Evolutionary conservation across 1,284 basidiomycete species (phyloP), one percentile per base, ranked within the genome.

Genomic region (Megacollybia platyphylla): DNA sequence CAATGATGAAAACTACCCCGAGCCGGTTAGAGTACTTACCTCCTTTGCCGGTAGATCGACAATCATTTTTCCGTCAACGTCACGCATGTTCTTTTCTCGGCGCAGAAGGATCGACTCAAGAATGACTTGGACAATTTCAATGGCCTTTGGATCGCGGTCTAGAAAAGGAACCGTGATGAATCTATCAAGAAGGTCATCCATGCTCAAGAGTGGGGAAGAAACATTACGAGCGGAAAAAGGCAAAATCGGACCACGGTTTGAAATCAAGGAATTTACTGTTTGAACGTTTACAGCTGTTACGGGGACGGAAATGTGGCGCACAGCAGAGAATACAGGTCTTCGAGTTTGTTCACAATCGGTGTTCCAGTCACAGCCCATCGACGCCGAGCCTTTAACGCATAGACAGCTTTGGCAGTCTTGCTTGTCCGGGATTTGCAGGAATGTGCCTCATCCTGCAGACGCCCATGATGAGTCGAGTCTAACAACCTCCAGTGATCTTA

Each of bases 341-440:
- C 94, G 4, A 97, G 70, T 40, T 83, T 79, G 57, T 98, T 98
- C 46, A 97, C 90, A 48, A 98, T 97, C 0, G 94, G 94, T 7
- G 94, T 97, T 73, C 81, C 87, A 4, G 91, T 96, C 9, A 97
- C 75, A 4, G 88, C 88, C 94, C 94, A 98, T 49, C 88, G 72
- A 30, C 88, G 69, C 46, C 80, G 70, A 2, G 87, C 86, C 39
- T 73, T 73, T 5, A 98, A 69, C 6, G 85, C 86, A 56, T 85
- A 97, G 39, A 87, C 87, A 1, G 94, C 91, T 52, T 87, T 89
- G 0, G 94, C 89, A 7, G 87, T 87, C 56, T 89, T 85, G 47
- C 92, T 96, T 1, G 75, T 75, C 9, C 92, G 75, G 30, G 88
- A 92, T 61, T 97, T 97, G 67, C 93, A 96, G 49, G 88, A 81